Percentiles rank a stretch among this genome's conserved stretches.
Conservation (phyloP, 2,329 filamentous ascomycete species). For the Aspergillaceae sp. region DNA sequence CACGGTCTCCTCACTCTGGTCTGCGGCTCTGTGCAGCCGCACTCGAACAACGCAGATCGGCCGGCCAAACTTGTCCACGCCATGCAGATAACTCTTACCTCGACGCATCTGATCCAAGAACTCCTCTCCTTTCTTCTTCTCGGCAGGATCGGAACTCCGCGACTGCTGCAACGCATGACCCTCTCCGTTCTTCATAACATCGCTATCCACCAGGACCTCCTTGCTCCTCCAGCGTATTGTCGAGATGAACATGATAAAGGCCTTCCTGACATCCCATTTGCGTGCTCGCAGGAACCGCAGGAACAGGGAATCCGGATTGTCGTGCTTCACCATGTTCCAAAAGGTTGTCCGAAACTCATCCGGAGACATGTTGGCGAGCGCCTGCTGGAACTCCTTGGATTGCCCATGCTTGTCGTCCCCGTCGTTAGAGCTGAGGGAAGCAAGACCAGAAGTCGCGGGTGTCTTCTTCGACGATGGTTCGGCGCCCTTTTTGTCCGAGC, state of each 20-base stretch:
- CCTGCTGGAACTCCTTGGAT: constrained; percentile 75
- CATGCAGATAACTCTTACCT: constrained; percentile 91
- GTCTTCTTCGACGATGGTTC: constrained; percentile 37
- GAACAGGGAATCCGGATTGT: constrained; percentile 79
- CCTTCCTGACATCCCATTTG: constrained; percentile 92
- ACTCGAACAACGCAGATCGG: constrained; percentile 83
- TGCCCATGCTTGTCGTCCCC: constrained; percentile 89
- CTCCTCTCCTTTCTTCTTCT: constrained; percentile 63
- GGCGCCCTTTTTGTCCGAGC: constrained; percentile 11
- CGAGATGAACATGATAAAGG: constrained; percentile 85
- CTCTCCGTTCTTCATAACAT: constrained; percentile 74
- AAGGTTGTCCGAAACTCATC: constrained; percentile 72
- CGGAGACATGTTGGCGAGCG: constrained; percentile 65
- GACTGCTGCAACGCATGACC: constrained; percentile 54
- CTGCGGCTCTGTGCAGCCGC: constrained; percentile 69
- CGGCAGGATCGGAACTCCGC: constrained; percentile 49
- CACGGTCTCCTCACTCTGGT: constrained; percentile 71
- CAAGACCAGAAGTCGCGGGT: constrained; percentile 26
- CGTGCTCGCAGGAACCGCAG: constrained; percentile 78
- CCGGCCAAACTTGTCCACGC: constrained; percentile 70
- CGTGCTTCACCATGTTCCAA: constrained; percentile 92
- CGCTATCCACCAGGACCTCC: constrained; percentile 81
- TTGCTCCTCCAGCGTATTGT: constrained; percentile 84
- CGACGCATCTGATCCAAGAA: constrained; percentile 76
- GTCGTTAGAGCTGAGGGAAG: constrained; percentile 36